phyloP scores from a whole-genome alignment of 495 filamentous ascomycete genomes.

The Neurospora hispaniola region DNA sequence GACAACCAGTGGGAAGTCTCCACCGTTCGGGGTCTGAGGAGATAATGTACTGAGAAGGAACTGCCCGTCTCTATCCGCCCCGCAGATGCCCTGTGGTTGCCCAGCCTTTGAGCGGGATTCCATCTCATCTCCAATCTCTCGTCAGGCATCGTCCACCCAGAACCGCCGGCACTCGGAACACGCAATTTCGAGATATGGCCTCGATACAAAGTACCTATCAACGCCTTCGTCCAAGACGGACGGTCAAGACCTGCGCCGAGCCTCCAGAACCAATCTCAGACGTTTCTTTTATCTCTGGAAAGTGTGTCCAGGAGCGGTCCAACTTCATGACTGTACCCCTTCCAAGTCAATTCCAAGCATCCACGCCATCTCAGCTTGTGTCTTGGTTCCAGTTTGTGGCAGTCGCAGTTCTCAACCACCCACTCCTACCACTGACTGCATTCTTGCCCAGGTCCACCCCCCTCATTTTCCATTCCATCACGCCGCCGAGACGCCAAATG shows the following conservation, averaged over 20 bases:
- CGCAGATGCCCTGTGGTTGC: not conserved
- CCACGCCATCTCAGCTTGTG: not conserved
- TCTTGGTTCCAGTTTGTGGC: too few relatives aligned
- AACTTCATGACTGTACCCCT: not conserved
- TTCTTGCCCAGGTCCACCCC: not conserved
- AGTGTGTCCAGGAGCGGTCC: too few relatives aligned
- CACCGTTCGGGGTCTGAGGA: not conserved
- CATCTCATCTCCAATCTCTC: not conserved
- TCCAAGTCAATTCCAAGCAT: not conserved
- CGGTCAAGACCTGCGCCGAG: not conserved
- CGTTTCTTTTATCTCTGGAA: not conserved
- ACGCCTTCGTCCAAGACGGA: not conserved
- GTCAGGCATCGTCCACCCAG: not conserved
- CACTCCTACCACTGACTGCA: not conserved
- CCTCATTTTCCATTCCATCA: not conserved
- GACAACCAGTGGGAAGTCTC: not conserved
- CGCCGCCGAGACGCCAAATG: not conserved
- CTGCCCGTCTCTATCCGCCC: not conserved
- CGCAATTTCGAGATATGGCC: not conserved
- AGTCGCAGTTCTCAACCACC: not conserved
- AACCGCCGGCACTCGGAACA: not conserved
- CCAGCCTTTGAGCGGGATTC: not conserved
- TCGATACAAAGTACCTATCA: not conserved
- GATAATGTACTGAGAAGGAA: not conserved
- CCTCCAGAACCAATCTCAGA: not conserved